Percentiles rank a stretch among this genome's conserved stretches.
phyloP scores from a whole-genome alignment of 306 rosid species.

The Cucurbita ficifolia region DNA sequence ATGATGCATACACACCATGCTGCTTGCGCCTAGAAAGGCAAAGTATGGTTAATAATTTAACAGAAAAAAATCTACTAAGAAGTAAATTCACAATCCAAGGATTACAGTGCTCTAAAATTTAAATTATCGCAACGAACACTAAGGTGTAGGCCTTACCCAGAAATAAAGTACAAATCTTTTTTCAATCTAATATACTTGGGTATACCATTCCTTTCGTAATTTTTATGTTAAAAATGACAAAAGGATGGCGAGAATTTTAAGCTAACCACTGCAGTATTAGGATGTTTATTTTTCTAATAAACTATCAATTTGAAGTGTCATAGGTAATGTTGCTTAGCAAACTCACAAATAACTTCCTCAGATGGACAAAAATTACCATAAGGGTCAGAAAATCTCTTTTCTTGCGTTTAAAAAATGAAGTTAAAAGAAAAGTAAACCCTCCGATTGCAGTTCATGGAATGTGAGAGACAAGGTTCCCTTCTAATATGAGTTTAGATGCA shows the following conservation, averaged over 20 bases:
- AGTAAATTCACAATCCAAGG: neutral
- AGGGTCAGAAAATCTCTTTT: neutral
- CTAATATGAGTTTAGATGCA: too few relatives aligned
- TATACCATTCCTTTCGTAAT: neutral
- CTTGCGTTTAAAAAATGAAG: too few relatives aligned
- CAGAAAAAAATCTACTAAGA: neutral
- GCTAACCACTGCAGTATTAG: too few relatives aligned
- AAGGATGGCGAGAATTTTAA: too few relatives aligned
- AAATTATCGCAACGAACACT: neutral
- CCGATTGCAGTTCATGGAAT: too few relatives aligned
- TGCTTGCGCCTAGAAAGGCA: slow-evolving; percentile 45
- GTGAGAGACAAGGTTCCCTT: too few relatives aligned
- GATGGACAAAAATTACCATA: neutral
- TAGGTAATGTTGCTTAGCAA: neutral
- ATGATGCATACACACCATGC: slow-evolving; percentile 59
- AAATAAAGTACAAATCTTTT: neutral
- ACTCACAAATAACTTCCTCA: neutral
- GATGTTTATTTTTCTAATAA: too few relatives aligned
- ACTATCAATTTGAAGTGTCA: too few relatives aligned
- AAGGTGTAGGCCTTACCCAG: neutral
- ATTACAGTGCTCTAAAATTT: neutral
- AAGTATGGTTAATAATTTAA: neutral
- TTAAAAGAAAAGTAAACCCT: too few relatives aligned
- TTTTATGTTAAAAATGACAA: too few relatives aligned
- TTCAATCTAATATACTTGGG: neutral